Conservation (phyloP, 345 rosid species). For the Aegle marmelos region DNA sequence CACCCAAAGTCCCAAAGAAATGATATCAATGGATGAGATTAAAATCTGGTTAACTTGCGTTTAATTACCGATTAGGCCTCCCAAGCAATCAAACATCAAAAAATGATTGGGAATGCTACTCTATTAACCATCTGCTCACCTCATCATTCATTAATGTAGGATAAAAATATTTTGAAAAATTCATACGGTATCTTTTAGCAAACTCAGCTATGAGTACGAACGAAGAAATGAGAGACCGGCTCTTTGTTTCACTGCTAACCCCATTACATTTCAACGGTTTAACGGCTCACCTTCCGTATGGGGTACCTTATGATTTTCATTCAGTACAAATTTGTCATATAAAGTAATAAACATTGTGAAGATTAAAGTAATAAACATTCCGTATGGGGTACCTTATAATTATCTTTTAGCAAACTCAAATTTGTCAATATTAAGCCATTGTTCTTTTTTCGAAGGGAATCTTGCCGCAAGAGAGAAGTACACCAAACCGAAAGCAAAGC, state of each 20-base stretch:
- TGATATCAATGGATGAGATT: background rate
- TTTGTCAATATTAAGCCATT: no score
- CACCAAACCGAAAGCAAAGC: background rate
- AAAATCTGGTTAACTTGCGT: background rate
- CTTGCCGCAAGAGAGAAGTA: background rate
- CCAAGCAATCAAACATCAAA: background rate
- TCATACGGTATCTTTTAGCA: background rate
- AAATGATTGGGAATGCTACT: background rate
- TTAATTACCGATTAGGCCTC: background rate
- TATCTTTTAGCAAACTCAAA: no score
- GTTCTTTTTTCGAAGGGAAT: background rate
- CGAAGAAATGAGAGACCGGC: no score
- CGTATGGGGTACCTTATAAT: no score
- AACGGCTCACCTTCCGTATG: background rate
- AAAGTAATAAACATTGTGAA: no score
- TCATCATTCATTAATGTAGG: background rate
- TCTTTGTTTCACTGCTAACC: no score
- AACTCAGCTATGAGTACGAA: no score
- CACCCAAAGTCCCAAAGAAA: background rate
- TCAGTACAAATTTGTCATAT: no score
- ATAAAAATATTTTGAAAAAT: background rate
- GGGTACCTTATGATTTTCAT: background rate
- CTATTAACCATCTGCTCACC: background rate
- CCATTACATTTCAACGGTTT: no score
- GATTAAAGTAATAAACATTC: no score